Percentiles rank a stretch among this genome's conserved stretches.
phyloP scores from a whole-genome alignment of 305 asterid species.

The Vinca major region DNA sequence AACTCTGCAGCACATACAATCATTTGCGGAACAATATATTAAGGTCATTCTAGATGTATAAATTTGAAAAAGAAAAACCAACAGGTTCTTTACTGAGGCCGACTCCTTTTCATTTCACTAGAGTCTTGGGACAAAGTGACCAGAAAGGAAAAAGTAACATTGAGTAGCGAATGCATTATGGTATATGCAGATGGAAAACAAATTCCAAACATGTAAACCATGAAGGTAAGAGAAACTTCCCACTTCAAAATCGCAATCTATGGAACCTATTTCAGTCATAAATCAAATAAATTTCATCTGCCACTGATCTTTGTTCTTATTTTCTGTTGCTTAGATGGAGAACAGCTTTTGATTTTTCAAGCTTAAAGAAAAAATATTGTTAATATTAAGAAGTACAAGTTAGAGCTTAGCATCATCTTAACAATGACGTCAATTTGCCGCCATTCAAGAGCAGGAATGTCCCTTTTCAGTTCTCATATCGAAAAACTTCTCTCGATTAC shows the following conservation, averaged over 20 bases:
- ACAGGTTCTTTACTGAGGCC: constrained; percentile 4
- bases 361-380: neutral
- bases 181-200: neutral
- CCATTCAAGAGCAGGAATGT: neutral
- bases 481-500: neutral
- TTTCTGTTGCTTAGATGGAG: neutral
- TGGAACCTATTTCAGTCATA: neutral
- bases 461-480: neutral
- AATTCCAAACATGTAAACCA: constrained; percentile 3
- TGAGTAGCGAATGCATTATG: neutral
- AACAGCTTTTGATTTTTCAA: neutral
- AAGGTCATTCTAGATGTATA: constrained; percentile 11
- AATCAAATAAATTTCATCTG: neutral
- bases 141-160: neutral
- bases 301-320: neutral
- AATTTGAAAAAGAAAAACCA: constrained; percentile 14
- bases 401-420: no score
- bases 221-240: neutral
- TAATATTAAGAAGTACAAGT: neutral
- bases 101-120: constrained; percentile 5
- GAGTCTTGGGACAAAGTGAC: constrained; percentile 8
- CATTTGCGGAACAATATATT: constrained; percentile 20
- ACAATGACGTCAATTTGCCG: neutral
- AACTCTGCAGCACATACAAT: constrained; percentile 49
- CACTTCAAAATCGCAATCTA: neutral